phyloP scores from a whole-genome alignment of 176 grass and related monocot genomes.

The Avena insularis region DNA sequence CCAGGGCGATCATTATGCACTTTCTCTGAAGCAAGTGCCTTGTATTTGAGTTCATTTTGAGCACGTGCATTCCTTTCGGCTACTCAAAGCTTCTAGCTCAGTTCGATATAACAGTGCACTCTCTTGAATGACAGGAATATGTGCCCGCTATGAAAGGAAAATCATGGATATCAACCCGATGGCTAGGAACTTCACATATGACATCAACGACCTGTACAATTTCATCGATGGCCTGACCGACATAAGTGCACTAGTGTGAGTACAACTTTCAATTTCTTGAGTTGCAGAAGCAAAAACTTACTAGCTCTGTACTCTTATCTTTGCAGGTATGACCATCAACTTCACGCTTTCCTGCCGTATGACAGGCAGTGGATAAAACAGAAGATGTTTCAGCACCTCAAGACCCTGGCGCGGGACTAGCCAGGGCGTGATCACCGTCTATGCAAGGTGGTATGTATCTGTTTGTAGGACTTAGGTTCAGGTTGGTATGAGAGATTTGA shows the following conservation, averaged over 20 bases:
- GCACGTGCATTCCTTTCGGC: neutral
- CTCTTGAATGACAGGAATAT: conserved; percentile 62
- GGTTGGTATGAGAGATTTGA: neutral
- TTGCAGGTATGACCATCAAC: conserved; percentile 70
- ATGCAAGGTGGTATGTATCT: neutral
- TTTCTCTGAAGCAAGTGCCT: neutral
- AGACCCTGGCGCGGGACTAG: conserved; percentile 58
- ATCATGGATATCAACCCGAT: conserved; percentile 80
- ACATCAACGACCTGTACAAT: conserved; percentile 81
- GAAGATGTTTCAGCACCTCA: conserved; percentile 74
- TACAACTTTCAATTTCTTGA: too few relatives aligned
- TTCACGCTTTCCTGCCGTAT: conserved; percentile 76
- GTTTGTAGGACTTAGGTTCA: neutral
- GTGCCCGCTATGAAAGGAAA: conserved; percentile 86
- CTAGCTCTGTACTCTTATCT: neutral
- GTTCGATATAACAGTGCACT: conserved; percentile 3
- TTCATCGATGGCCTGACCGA: conserved; percentile 74
- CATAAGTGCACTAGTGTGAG: conserved; percentile 87
- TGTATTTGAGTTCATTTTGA: neutral
- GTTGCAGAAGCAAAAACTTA: neutral
- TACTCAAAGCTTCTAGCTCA: neutral
- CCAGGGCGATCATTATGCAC: neutral
- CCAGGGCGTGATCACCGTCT: neutral
- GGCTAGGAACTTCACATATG: conserved; percentile 69
- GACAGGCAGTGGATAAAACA: conserved; percentile 90